These are phyloP conservation scores for Ballota nigra DNA, from an alignment of 257 asterid genomes.

Conservation along the genomic window DNA sequence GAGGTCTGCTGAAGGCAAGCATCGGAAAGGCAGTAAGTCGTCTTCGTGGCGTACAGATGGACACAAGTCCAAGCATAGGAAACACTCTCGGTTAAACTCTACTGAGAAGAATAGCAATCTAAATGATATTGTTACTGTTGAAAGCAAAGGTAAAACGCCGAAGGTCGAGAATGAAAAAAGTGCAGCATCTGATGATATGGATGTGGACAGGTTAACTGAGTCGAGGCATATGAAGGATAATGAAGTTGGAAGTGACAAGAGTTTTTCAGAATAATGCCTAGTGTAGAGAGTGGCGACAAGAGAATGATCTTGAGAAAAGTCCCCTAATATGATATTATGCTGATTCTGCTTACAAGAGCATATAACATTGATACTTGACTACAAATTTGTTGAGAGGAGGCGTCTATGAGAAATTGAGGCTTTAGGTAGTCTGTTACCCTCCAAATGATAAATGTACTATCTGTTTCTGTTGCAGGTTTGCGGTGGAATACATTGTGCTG, in stretches of 20 bases:
- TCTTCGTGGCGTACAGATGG: conserved; percentile 45
- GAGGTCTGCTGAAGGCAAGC: conserved; percentile 54
- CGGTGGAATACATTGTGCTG: conserved; percentile 33
- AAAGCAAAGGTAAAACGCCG: conserved; percentile 40
- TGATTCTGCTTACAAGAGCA: conserved; percentile 34
- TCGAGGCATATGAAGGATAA: conserved; percentile 30
- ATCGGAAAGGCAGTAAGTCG: conserved; percentile 36
- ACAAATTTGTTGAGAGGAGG: conserved; percentile 28
- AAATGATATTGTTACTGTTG: conserved; percentile 29
- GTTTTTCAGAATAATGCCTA: neutral
- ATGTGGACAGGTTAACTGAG: conserved; percentile 29
- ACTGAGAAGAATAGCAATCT: conserved; percentile 36
- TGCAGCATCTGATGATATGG: conserved; percentile 35
- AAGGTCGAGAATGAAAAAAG: conserved; percentile 42
- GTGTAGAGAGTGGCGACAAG: conserved; percentile 10
- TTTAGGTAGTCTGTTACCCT: conserved; percentile 38
- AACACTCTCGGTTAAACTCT: conserved; percentile 59
- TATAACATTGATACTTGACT: conserved; percentile 25
- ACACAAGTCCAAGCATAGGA: conserved; percentile 55
- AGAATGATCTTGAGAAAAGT: conserved; percentile 22
- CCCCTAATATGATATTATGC: conserved; percentile 20
- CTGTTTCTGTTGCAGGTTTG: conserved; percentile 76
- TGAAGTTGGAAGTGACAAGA: conserved; percentile 26
- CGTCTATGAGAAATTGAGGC: conserved; percentile 27
- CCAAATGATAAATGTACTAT: conserved; percentile 42